These are phyloP conservation scores for Metrosideros polymorpha DNA, from an alignment of 441 rosid species.

Conservation along the genomic window DNA sequence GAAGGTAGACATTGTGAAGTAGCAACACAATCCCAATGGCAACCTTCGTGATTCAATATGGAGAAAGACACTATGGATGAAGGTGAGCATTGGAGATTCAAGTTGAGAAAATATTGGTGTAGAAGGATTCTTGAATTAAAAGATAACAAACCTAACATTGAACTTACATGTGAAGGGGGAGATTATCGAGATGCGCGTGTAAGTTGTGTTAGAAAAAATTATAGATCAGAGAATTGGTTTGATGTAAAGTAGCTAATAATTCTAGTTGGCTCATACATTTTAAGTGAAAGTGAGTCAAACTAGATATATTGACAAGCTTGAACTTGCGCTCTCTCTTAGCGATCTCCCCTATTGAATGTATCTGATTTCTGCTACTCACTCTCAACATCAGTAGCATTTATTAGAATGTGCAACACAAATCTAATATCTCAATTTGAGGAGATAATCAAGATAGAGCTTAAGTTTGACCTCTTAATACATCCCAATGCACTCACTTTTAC, in stretches of 20 bases:
- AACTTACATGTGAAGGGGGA: rapidly evolving
- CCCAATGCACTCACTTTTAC: neutral
- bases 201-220: neutral
- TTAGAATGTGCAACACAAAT: neutral
- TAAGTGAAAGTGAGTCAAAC: neutral
- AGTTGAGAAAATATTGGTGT: neutral
- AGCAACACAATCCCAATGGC: rapidly evolving
- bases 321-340: rapidly evolving
- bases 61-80: neutral
- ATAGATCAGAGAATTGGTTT: rapidly evolving
- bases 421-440: neutral
- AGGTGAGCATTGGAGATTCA: rapidly evolving
- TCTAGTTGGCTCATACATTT: neutral
- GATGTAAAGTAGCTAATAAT: neutral
- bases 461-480: neutral
- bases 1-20: neutral
- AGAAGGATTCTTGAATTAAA: neutral
- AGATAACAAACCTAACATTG: rapidly evolving
- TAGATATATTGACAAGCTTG: rapidly evolving
- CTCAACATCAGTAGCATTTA: rapidly evolving
- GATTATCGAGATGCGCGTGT: neutral
- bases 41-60: rapidly evolving
- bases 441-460: neutral
- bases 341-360: rapidly evolving
- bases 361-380: rapidly evolving